Evolutionary conservation across 139 green algal species (phyloP).

Genomic region (Auxenochlorella pyrenoidosa): DNA sequence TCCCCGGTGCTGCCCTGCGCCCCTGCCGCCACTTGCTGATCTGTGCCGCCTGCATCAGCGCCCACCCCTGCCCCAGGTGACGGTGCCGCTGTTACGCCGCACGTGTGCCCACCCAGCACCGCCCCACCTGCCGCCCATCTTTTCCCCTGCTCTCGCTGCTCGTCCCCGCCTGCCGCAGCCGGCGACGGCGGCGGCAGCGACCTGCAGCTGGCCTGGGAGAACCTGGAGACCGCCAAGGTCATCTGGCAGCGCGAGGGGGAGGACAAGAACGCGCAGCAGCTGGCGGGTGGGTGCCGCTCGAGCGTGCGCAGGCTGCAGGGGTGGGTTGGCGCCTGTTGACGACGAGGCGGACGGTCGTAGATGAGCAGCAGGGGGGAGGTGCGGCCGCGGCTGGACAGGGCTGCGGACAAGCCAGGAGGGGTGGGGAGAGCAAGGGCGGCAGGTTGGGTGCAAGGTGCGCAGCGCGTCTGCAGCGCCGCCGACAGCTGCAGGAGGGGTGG

Average conservation of each 20-base stretch:
- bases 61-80: neutral
- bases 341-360: neutral
- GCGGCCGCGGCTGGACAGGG: neutral
- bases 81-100: neutral
- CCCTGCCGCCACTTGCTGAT: neutral
- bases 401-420: neutral
- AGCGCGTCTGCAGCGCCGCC: neutral
- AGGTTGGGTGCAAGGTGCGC: too few species aligned
- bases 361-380: neutral
- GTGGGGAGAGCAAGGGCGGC: too few species aligned
- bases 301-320: neutral
- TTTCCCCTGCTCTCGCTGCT: neutral
- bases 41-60: too few species aligned
- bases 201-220: conserved; percentile 81
- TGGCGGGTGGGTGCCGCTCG: conserved; percentile 52
- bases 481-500: too few species aligned
- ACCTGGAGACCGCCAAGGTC: conserved; percentile 62
- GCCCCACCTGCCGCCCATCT: neutral
- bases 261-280: conserved; percentile 37
- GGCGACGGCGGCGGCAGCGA: conserved; percentile 37
- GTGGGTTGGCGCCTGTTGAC: too few species aligned
- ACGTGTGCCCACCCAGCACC: neutral
- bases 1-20: neutral
- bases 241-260: conserved; percentile 46
- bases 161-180: neutral